A percentile compares a stretch with the other conserved stretches of the same genome.
phyloP scores from a whole-genome alignment of 176 grass and related monocot species.

The Triticum monococcum region DNA sequence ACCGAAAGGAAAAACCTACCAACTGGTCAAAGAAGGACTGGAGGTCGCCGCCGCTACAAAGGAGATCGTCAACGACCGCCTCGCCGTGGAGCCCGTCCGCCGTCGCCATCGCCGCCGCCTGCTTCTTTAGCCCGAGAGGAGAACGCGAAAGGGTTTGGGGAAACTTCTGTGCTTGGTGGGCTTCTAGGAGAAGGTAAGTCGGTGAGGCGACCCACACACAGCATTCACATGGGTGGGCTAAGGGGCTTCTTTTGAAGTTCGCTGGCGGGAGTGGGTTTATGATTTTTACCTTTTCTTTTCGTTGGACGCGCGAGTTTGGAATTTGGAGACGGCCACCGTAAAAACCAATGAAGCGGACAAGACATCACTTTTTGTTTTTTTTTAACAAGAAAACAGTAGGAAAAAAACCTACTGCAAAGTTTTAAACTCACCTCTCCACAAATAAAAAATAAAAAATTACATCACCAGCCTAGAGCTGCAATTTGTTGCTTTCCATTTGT shows the following conservation, averaged over 20 bases:
- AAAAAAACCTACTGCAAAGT: too few relatives aligned
- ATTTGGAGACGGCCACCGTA: background rate
- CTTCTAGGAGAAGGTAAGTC: background rate
- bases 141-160: background rate
- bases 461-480: too few relatives aligned
- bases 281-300: background rate
- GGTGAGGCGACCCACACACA: background rate
- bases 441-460: too few relatives aligned
- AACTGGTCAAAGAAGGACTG: slow-evolving; percentile 15
- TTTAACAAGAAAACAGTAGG: too few relatives aligned
- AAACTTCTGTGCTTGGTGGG: background rate
- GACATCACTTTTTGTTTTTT: too few relatives aligned
- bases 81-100: background rate
- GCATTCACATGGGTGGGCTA: background rate
- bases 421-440: too few relatives aligned
- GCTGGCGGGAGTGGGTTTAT: background rate
- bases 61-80: slow-evolving; percentile 19
- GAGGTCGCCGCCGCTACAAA: slow-evolving; percentile 11
- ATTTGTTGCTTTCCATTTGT: too few relatives aligned
- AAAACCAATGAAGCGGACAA: too few relatives aligned
- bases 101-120: slow-evolving; percentile 16
- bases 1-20: background rate
- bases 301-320: background rate
- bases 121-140: background rate
- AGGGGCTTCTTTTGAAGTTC: background rate